Base-by-base conservation (phyloP, 805 yeast genomes). In the Saccharomycopsis sp. region DNA sequence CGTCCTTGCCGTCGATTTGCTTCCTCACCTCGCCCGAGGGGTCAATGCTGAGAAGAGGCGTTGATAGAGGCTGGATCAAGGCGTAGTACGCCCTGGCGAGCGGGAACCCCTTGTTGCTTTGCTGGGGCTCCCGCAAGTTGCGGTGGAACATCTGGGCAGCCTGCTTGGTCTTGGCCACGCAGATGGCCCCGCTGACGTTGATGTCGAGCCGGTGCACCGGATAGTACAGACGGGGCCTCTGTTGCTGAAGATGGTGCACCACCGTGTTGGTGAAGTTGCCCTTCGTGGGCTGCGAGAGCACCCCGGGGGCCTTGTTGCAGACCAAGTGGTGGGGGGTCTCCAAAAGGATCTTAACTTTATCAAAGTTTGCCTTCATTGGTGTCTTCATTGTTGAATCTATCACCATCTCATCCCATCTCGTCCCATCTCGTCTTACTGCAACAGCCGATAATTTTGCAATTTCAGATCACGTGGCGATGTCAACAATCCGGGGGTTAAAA, bases 131-230 rank as follows among this genome's bases (percentile, higher is more conserved):
- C 32, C 46, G 43, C 10, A 67, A 46, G 34, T 61, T 54, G 31
- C 52, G 57, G 5, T 59, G 51, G 41, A 66, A 63, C 38, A 48
- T 49, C 15, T 46, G 52, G 1, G 69, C 65, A 0, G 60, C 51
- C 6, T 48, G 51, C 37, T 56, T 53, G 35, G 54, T 59, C 38
- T 53, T 56, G 2, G 69, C 64, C 4, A 65, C 36, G 2, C 66
- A 50, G 34, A 65, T 41, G 1, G 68, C 69, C 17, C 71, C 71
- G 15, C 67, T 60, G 5, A 63, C 70, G 37, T 52, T 46, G 20
- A 52, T 53, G 42, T 67, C 71, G 16, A 67, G 46, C 37, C 71
- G 51, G 31, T 65, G 69, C 1, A 67, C 62, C 4, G 55, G 52
- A 34, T 56, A 52, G 39, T 57, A 50, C n/a, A n/a, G n/a, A n/a